These are phyloP conservation scores for Trichoderma sp. DNA, from an alignment of 2,329 filamentous ascomycete genomes.

Conservation along the genomic window DNA sequence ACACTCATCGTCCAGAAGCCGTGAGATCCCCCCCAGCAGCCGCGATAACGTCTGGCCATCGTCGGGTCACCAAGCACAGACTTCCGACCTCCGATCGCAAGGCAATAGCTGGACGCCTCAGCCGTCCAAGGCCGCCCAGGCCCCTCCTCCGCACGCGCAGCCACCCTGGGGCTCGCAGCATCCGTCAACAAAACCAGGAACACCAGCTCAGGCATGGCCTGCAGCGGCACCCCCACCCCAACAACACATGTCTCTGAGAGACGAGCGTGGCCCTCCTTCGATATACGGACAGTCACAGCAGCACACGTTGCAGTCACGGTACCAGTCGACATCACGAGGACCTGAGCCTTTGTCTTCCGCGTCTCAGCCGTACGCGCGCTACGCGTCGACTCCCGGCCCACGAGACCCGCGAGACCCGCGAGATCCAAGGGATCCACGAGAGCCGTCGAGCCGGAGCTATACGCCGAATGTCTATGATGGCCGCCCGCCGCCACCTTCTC, in stretches of 20 bases:
- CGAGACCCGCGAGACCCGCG: conserved; percentile 45
- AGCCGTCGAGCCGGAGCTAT: conserved; percentile 48
- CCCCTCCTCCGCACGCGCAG: conserved; percentile 37
- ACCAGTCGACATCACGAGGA: conserved; percentile 45
- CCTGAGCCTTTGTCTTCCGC: conserved; percentile 47
- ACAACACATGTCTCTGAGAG: conserved; percentile 43
- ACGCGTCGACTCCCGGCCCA: conserved; percentile 48
- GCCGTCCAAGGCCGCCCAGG: conserved; percentile 40
- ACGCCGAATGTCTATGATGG: conserved; percentile 50
- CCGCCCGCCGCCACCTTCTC: conserved; percentile 44
- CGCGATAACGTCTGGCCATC: conserved; percentile 44
- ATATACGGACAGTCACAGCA: conserved; percentile 41
- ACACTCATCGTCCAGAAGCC: conserved; percentile 45
- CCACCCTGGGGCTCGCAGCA: conserved; percentile 43
- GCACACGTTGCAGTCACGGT: conserved; percentile 45
- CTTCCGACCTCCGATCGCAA: conserved; percentile 31
- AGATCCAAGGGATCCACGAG: not conserved
- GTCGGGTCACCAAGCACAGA: conserved; percentile 33
- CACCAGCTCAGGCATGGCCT: conserved; percentile 41
- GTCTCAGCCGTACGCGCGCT: conserved; percentile 48
- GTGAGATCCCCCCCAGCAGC: conserved; percentile 37
- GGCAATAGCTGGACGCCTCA: conserved; percentile 38
- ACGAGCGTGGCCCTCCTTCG: conserved; percentile 43
- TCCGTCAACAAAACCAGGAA: conserved; percentile 41
- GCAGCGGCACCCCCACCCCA: conserved; percentile 39